phyloP scores from a whole-genome alignment of 345 rosid genomes.

The Euphorbia pulcherrima region DNA sequence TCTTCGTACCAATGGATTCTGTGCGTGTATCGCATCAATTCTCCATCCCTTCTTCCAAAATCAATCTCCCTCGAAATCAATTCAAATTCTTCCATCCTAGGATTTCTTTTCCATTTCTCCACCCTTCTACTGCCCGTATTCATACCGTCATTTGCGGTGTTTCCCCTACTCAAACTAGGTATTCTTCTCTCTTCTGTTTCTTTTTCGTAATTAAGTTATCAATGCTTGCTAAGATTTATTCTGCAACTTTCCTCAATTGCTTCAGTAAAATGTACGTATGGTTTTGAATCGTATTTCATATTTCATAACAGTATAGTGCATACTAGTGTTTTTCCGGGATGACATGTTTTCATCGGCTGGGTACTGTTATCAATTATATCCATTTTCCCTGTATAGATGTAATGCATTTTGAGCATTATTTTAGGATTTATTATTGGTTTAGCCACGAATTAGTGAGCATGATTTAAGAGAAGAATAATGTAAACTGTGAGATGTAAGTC shows the following conservation, averaged over 20 bases:
- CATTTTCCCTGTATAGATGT: too few relatives aligned
- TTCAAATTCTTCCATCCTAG: conserved; percentile 8
- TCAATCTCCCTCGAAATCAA: too few relatives aligned
- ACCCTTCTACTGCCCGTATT: conserved; percentile 1
- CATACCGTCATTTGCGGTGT: conserved; percentile 31
- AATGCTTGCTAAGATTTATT: too few relatives aligned
- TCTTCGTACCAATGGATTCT: conserved; percentile 1
- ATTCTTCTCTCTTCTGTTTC: background rate
- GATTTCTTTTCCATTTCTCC: conserved; percentile 24
- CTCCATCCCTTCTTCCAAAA: background rate
- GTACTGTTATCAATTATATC: too few relatives aligned
- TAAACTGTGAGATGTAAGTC: background rate
- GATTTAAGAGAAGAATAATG: background rate
- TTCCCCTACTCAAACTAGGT: conserved; percentile 43
- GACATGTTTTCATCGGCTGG: too few relatives aligned
- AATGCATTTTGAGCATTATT: background rate
- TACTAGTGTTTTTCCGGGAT: too few relatives aligned
- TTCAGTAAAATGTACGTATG: background rate
- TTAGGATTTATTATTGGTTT: background rate
- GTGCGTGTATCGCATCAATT: conserved; percentile 6
- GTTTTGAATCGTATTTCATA: background rate
- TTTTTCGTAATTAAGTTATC: background rate
- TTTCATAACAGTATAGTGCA: background rate
- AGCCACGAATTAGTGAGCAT: background rate
- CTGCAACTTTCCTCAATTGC: too few relatives aligned